Percentiles rank a stretch among this genome's conserved stretches.
Evolutionary conservation across 2,329 filamentous ascomycete species (phyloP).

Genomic region (Fusarium sp.): DNA sequence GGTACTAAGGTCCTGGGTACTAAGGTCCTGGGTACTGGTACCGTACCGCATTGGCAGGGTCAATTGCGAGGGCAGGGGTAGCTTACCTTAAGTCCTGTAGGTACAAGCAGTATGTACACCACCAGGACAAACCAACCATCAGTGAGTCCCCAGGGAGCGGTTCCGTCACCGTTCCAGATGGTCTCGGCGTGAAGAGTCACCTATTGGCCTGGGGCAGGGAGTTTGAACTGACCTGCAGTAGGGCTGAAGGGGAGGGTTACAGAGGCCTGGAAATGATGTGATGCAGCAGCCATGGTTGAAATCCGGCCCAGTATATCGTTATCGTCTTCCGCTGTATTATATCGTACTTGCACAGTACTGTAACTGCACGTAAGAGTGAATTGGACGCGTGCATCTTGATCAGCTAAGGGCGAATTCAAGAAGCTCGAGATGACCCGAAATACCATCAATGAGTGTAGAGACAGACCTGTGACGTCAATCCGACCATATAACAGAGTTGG

Average conservation of each 20-base stretch:
- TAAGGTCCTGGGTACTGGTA: too few relatives aligned
- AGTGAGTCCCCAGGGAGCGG: slow-evolving; percentile 27
- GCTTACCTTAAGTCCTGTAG: slow-evolving; percentile 10
- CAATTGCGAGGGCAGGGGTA: slow-evolving; percentile 12
- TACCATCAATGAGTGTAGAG: slow-evolving; percentile 2
- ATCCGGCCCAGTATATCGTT: slow-evolving; percentile 3
- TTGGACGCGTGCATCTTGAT: slow-evolving; percentile 7
- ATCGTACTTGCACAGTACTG: not conserved
- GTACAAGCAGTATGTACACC: slow-evolving; percentile 9
- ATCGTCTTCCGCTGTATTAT: slow-evolving; percentile 15
- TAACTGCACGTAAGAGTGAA: slow-evolving; percentile 20
- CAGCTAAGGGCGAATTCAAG: slow-evolving; percentile 25
- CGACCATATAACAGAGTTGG: not conserved
- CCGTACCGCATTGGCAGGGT: slow-evolving; percentile 28
- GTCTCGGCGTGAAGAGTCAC: slow-evolving; percentile 49
- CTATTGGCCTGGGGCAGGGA: slow-evolving; percentile 43
- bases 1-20: slow-evolving; percentile 8
- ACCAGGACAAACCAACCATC: slow-evolving; percentile 4
- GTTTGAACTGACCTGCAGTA: slow-evolving; percentile 48
- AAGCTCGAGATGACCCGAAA: slow-evolving; percentile 26
- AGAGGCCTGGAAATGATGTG: slow-evolving; percentile 25
- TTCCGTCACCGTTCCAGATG: slow-evolving; percentile 33
- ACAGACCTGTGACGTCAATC: slow-evolving; percentile 14
- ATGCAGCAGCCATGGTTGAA: slow-evolving; percentile 33
- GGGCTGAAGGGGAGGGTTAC: slow-evolving; percentile 47